phyloP scores from a whole-genome alignment of 805 yeast genomes.

The Candida boleticola region DNA sequence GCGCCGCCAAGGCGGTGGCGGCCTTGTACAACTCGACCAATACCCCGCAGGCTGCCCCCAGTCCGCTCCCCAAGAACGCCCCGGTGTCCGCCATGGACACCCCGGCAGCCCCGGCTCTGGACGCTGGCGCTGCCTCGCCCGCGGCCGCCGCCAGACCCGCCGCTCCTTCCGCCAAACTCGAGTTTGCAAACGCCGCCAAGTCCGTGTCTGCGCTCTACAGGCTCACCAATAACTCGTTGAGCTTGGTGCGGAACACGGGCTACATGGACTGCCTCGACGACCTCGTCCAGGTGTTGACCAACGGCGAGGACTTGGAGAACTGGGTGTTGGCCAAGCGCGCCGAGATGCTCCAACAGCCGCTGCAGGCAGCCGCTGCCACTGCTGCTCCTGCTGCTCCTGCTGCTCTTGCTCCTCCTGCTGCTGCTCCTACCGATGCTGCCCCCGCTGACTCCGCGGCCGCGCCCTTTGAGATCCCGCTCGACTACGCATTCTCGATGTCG shows the following conservation, averaged over 20 bases:
- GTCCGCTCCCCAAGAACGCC: neutral
- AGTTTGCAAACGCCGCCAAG: slow-evolving; percentile 41
- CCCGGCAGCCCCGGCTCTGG: neutral
- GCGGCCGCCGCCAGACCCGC: slow-evolving; percentile 6
- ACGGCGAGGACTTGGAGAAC: slow-evolving; percentile 47
- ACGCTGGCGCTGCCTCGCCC: slow-evolving; percentile 3
- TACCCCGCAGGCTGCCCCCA: neutral
- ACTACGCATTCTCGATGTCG: slow-evolving; percentile 30
- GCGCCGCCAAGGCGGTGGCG: slow-evolving; percentile 71
- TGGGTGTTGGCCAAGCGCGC: slow-evolving; percentile 51
- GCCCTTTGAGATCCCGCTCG: slow-evolving; percentile 18
- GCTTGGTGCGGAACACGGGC: slow-evolving; percentile 52
- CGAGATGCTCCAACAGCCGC: slow-evolving; percentile 27
- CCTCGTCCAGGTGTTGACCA: slow-evolving; percentile 38
- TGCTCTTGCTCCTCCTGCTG: neutral
- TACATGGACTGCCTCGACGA: slow-evolving; percentile 64
- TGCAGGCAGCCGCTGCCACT: neutral
- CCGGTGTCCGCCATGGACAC: slow-evolving; percentile 1
- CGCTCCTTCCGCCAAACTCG: slow-evolving; percentile 18
- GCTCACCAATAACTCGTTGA: slow-evolving; percentile 51
- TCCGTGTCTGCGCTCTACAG: slow-evolving; percentile 54
- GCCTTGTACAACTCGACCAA: slow-evolving; percentile 32
- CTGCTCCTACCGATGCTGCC: neutral
- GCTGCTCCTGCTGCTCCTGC: neutral
- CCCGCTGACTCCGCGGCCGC: slow-evolving; percentile 1